These are phyloP conservation scores for Pythium phragmiticola DNA, from an alignment of 352 stramenopile genomes.

Conservation along the genomic window DNA sequence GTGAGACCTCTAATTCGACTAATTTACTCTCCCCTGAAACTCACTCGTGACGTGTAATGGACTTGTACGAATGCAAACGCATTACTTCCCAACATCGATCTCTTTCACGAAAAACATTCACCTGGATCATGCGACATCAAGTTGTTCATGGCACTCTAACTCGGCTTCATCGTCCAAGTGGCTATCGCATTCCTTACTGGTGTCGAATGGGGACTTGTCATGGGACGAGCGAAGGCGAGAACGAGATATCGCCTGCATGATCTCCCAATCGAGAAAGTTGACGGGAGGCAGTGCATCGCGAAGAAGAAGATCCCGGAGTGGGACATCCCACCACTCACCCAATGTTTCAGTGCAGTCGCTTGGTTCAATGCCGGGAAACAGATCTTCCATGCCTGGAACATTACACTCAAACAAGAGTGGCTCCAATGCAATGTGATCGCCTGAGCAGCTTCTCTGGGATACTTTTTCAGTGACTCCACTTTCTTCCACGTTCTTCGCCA, in stretches of 20 bases:
- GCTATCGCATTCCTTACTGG: slow-evolving; percentile 1
- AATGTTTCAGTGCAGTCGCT: slow-evolving; percentile 18
- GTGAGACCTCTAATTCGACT: slow-evolving; percentile 1
- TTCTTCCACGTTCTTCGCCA: background rate
- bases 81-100: background rate
- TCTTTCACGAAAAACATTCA: background rate
- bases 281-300: slow-evolving; percentile 36
- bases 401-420: background rate
- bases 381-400: slow-evolving; percentile 22
- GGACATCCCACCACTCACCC: slow-evolving; percentile 51
- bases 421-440: background rate
- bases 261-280: slow-evolving; percentile 49
- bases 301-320: slow-evolving; percentile 40
- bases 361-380: slow-evolving; percentile 33
- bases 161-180: slow-evolving; percentile 20
- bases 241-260: slow-evolving; percentile 32
- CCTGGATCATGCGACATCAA: background rate
- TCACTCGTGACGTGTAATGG: background rate
- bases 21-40: slow-evolving; percentile 14
- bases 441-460: background rate
- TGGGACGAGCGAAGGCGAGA: slow-evolving; percentile 6
- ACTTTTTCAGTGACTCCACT: background rate
- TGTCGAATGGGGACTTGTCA: background rate
- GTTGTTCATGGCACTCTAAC: slow-evolving; percentile 33
- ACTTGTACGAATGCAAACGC: background rate